These are phyloP conservation scores for Zostera marina DNA, from an alignment of 116 monocot genomes.

Conservation along the genomic window DNA sequence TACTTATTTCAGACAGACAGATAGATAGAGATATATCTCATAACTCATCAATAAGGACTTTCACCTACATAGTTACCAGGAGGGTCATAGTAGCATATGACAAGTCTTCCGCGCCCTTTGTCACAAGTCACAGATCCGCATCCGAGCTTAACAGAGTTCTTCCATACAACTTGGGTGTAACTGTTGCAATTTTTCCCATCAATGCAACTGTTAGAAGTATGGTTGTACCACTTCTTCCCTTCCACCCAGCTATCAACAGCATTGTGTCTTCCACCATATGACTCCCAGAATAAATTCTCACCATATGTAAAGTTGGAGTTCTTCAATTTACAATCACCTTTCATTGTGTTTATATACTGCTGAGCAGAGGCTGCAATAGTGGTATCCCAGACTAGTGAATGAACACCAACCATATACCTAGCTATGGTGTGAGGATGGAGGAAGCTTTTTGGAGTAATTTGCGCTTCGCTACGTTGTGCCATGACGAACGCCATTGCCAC, in stretches of 20 bases:
- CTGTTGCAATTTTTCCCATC: background rate
- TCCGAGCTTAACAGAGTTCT: constrained; percentile 2
- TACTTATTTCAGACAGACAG: no score
- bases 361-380: constrained; percentile 1
- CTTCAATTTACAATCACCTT: background rate
- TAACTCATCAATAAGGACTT: constrained; percentile 1
- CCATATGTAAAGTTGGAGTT: constrained; percentile 1
- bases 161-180: constrained; percentile 10
- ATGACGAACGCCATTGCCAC: no score
- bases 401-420: background rate
- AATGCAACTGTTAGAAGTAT: constrained; percentile 6
- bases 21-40: no score
- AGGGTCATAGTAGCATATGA: constrained; percentile 13
- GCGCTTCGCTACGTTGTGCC: no score
- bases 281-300: constrained; percentile 16
- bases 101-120: background rate
- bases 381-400: constrained; percentile 1
- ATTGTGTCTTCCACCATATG: constrained; percentile 2
- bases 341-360: background rate
- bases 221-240: constrained; percentile 8
- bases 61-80: constrained; percentile 3
- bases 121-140: constrained; percentile 7
- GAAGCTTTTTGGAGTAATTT: no score
- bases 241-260: constrained; percentile 5
- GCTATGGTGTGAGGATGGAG: constrained; percentile 2